Evolutionary conservation across 1,284 basidiomycete genomes (phyloP).

Genomic region (Melampsora americana): DNA sequence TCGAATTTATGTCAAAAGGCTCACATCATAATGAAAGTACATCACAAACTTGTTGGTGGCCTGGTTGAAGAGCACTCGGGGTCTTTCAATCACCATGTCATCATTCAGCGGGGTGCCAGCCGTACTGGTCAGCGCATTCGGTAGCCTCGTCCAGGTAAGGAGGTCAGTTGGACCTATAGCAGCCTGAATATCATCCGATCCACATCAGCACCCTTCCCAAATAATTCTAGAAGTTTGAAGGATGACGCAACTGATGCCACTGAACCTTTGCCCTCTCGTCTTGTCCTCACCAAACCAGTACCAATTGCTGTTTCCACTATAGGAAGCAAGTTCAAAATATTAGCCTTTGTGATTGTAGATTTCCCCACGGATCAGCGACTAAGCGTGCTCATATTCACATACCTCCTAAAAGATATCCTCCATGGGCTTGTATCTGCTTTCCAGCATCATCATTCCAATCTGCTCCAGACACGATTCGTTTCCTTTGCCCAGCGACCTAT

Average conservation of each 20-base stretch:
- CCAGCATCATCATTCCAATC: slow-evolving; percentile 65
- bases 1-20: slow-evolving; percentile 57
- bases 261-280: slow-evolving; percentile 62
- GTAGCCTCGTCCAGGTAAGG: slow-evolving; percentile 62
- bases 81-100: slow-evolving; percentile 63
- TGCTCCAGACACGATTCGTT: slow-evolving; percentile 62
- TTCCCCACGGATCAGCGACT: neutral
- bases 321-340: neutral
- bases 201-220: neutral
- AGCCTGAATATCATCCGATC: slow-evolving; percentile 7
- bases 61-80: slow-evolving; percentile 59
- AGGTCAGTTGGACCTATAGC: slow-evolving; percentile 60
- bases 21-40: slow-evolving; percentile 69
- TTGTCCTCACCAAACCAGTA: slow-evolving; percentile 69
- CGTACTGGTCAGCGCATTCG: slow-evolving; percentile 62
- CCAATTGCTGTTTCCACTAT: slow-evolving; percentile 54
- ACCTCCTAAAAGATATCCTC: slow-evolving; percentile 64
- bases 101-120: slow-evolving; percentile 62
- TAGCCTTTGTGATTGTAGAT: neutral
- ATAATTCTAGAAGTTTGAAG: neutral
- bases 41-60: slow-evolving; percentile 56
- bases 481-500: too few relatives aligned
- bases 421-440: slow-evolving; percentile 65
- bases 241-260: slow-evolving; percentile 56
- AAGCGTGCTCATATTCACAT: neutral